These are phyloP conservation scores for Sporormia fimetaria DNA, from an alignment of 495 filamentous ascomycete species.

Conservation along the genomic window DNA sequence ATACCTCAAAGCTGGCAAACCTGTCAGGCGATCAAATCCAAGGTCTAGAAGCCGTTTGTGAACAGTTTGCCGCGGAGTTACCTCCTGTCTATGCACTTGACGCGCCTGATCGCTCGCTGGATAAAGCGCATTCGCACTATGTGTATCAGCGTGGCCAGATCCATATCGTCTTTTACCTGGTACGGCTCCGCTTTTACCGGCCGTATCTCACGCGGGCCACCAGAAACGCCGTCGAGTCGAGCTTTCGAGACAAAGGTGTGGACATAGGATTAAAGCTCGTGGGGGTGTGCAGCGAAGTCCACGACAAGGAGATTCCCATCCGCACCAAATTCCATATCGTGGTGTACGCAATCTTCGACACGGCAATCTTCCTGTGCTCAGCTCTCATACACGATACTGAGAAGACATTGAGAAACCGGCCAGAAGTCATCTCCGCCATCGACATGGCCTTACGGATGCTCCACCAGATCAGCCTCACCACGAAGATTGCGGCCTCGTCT, in stretches of 20 bases:
- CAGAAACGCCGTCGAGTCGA: constrained; percentile 10
- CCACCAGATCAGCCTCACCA: constrained; percentile 30
- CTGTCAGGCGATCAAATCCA: constrained; percentile 15
- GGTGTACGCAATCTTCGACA: constrained; percentile 44
- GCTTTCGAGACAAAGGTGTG: constrained; percentile 33
- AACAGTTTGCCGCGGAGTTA: constrained; percentile 35
- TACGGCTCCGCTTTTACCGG: constrained; percentile 37
- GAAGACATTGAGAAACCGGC: constrained; percentile 34
- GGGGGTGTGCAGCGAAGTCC: constrained; percentile 34
- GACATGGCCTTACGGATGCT: constrained; percentile 34
- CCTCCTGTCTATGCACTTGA: constrained; percentile 35
- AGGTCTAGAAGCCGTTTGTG: constrained; percentile 23
- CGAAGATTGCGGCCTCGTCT: constrained; percentile 24
- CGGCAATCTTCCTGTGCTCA: constrained; percentile 40
- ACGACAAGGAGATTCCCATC: constrained; percentile 35
- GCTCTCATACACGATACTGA: constrained; percentile 41
- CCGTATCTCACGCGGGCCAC: constrained; percentile 33
- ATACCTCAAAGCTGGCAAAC: constrained; percentile 1
- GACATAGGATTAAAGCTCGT: constrained; percentile 36
- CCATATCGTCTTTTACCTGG: constrained; percentile 39
- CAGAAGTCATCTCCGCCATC: constrained; percentile 35
- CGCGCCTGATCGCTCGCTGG: constrained; percentile 38
- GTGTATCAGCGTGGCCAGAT: constrained; percentile 41
- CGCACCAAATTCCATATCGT: constrained; percentile 43
- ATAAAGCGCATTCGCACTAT: constrained; percentile 35